These are phyloP conservation scores for Aspergillus clavatus DNA, from an alignment of 2,329 filamentous ascomycete species.

Conservation along the genomic window DNA sequence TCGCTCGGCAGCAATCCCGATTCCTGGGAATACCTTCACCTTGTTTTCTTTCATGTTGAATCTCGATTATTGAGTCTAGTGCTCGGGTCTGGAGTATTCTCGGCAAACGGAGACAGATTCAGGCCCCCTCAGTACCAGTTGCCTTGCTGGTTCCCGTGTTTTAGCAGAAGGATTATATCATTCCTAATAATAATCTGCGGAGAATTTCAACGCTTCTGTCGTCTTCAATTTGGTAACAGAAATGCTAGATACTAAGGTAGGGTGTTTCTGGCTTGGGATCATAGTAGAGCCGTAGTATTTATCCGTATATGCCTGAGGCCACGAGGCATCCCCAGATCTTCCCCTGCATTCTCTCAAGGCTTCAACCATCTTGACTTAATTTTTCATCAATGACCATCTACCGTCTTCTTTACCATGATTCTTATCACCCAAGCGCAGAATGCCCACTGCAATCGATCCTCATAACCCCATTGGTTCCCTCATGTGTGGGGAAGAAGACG, in stretches of 20 bases:
- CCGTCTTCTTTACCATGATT: background rate
- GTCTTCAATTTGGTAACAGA: no score
- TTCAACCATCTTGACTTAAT: no score
- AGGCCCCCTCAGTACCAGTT: no score
- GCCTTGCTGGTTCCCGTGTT: no score
- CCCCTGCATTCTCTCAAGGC: no score
- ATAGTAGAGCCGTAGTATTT: no score
- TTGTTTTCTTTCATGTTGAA: background rate
- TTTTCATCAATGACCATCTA: no score
- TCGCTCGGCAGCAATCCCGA: constrained; percentile 20
- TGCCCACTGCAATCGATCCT: background rate
- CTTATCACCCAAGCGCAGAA: background rate
- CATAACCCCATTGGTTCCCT: background rate
- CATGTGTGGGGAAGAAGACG: background rate
- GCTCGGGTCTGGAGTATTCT: background rate
- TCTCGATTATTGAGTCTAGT: background rate
- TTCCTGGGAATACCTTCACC: constrained; percentile 7
- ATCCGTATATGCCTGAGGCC: background rate
- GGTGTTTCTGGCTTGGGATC: no score
- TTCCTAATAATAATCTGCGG: no score
- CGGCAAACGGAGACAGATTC: background rate
- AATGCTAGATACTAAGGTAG: no score
- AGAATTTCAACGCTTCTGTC: no score
- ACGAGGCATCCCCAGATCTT: background rate
- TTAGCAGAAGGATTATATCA: no score